Evolutionary conservation across 331 rosid genomes (phyloP).

Genomic region (Rhamnella rubrinervis): DNA sequence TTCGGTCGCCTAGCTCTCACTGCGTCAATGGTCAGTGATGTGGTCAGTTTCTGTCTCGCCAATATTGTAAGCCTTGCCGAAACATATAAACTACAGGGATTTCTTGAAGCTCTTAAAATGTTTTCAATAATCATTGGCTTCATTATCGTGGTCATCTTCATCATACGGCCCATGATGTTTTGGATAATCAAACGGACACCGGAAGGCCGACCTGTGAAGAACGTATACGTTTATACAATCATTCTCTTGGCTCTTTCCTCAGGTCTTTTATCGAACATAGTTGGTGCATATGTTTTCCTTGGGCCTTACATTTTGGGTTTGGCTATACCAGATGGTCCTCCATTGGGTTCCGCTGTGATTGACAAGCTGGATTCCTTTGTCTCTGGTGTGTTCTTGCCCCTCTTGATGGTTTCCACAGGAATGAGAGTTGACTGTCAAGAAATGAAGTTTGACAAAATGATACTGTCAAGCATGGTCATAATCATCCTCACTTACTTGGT

Average conservation of each 20-base stretch:
- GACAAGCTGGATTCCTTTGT: slow-evolving; percentile 30
- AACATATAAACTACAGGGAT: rapidly evolving
- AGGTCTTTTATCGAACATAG: slow-evolving; percentile 10
- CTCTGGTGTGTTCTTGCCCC: slow-evolving; percentile 19
- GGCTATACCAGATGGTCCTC: slow-evolving; percentile 41
- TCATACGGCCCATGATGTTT: slow-evolving; percentile 39
- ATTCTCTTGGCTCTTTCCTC: slow-evolving; percentile 30
- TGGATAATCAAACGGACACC: slow-evolving; percentile 47
- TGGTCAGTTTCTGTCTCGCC: slow-evolving; percentile 1
- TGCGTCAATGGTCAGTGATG: slow-evolving; percentile 38
- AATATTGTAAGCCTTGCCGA: neutral
- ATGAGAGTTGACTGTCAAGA: slow-evolving; percentile 21
- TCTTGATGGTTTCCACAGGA: slow-evolving; percentile 22
- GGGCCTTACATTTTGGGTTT: slow-evolving; percentile 37
- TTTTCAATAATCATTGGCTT: neutral
- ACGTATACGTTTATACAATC: slow-evolving; percentile 24
- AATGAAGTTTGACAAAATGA: neutral
- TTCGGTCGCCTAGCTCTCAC: slow-evolving; percentile 55
- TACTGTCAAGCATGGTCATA: neutral
- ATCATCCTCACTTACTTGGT: neutral
- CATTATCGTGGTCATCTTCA: slow-evolving; percentile 10
- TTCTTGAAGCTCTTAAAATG: neutral
- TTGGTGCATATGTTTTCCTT: neutral
- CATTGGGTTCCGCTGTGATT: slow-evolving; percentile 29
- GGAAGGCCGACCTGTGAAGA: slow-evolving; percentile 50